phyloP scores from a whole-genome alignment of 2,329 filamentous ascomycete species.

The Lecanicillium sp. region DNA sequence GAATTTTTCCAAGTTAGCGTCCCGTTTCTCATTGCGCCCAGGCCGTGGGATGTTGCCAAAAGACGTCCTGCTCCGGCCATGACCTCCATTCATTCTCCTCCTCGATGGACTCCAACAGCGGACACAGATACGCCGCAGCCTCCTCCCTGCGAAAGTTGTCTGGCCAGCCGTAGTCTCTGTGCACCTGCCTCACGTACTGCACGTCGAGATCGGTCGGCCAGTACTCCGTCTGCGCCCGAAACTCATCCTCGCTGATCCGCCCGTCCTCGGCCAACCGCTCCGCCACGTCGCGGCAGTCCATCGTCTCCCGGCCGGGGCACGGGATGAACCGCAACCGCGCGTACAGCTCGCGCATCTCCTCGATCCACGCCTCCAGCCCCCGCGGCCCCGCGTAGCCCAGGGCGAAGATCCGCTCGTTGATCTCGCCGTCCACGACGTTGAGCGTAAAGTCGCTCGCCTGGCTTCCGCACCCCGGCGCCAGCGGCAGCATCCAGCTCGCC shows the following conservation, averaged over 20 bases:
- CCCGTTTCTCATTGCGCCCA: too few relatives aligned
- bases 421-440: slow-evolving; percentile 10
- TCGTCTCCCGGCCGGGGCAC: slow-evolving; percentile 7
- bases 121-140: slow-evolving; percentile 6
- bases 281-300: slow-evolving; percentile 6
- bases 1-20: too few relatives aligned
- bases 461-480: slow-evolving; percentile 1
- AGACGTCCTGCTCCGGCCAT: too few relatives aligned
- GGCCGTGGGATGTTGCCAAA: too few relatives aligned
- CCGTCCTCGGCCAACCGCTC: slow-evolving; percentile 1
- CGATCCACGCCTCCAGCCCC: slow-evolving; percentile 14
- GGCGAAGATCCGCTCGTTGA: slow-evolving; percentile 5
- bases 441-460: slow-evolving; percentile 8
- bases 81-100: too few relatives aligned
- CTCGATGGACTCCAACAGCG: slow-evolving; percentile 2
- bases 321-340: slow-evolving; percentile 14
- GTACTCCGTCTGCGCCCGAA: slow-evolving; percentile 7
- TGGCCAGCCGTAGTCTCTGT: slow-evolving; percentile 23
- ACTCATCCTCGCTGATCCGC: slow-evolving; percentile 11
- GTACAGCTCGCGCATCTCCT: slow-evolving; percentile 18
- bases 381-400: neutral
- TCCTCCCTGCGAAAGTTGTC: slow-evolving; percentile 21
- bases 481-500: slow-evolving; percentile 4
- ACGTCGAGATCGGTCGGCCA: slow-evolving; percentile 11
- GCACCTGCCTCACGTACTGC: slow-evolving; percentile 16